These are phyloP conservation scores for Grigorovia humatica DNA, from an alignment of 805 yeast genomes.

Conservation along the genomic window DNA sequence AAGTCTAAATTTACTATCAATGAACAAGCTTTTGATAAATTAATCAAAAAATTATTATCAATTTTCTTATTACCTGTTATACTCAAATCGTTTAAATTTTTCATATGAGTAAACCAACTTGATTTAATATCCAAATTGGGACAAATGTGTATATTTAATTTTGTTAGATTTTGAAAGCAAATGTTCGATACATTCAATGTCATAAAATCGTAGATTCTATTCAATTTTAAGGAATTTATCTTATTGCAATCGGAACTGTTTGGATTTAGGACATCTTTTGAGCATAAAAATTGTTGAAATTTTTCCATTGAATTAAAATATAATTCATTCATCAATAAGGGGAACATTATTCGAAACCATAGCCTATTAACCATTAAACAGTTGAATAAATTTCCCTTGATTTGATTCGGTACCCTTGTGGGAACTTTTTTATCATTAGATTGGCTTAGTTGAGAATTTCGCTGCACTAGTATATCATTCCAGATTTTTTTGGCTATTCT, in stretches of 20 bases:
- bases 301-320: conserved; percentile 41
- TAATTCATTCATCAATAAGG: conserved; percentile 44
- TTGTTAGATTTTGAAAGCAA: conserved; percentile 41
- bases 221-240: conserved; percentile 32
- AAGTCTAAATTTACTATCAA: conserved; percentile 57
- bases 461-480: conserved; percentile 10
- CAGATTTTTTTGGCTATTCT: conserved; percentile 38
- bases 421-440: background rate
- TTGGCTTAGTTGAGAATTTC: background rate
- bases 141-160: conserved; percentile 79
- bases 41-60: conserved; percentile 47
- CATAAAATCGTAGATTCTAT: conserved; percentile 39
- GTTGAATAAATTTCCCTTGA: conserved; percentile 34
- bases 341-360: conserved; percentile 50
- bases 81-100: conserved; percentile 32
- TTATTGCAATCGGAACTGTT: background rate
- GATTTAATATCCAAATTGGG: conserved; percentile 55
- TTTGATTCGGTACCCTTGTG: background rate
- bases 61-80: conserved; percentile 63
- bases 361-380: conserved; percentile 61
- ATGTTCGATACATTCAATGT: background rate
- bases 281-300: conserved; percentile 33
- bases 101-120: conserved; percentile 33
- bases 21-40: conserved; percentile 46
- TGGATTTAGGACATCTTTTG: background rate